Base-by-base conservation (phyloP, 208 protist genomes). In the Sergeia podlipaevii region DNA sequence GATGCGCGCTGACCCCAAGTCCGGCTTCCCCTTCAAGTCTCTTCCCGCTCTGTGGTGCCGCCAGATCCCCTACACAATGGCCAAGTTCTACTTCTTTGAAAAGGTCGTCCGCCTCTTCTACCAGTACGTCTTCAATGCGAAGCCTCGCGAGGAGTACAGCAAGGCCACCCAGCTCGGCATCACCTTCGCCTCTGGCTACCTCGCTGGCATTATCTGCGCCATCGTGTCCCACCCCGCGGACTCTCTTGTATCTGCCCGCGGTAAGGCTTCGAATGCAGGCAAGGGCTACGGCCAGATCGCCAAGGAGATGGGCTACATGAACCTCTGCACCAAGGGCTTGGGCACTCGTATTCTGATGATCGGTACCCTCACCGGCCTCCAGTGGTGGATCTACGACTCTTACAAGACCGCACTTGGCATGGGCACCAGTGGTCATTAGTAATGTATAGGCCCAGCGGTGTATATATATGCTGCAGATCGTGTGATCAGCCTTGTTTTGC, bases 141-240 rank as follows among this genome's bases (percentile, higher is more conserved):
- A 89, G 68, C 86, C 91, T n/a, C 83, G 84, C 47, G 73, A 92
- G 2, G 51, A 80, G 54, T 96, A 96, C 75, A 87, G 58, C 74
- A 97, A 97, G 74, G 60, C 66, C 26, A 82, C 57, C 20, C 85
- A 97, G 66, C 77, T 94, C 28, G 71, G 62, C 53, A 84, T 98
- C 63, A 97, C 86, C 47, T 97, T 98, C 62, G 73, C 73, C 30
- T 93, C 91, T 4, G 97, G 97, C 55, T 97, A 97, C 75, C 88
- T 93, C 58, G 96, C 97, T 27, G 97, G 97, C 76, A 79, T 98
- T 43, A 70, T 96, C 58, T 97, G 89, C 72, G 97, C 90, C 45
- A 89, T 97, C 57, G 91, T 98, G n/a, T 98, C 97, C 11, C 97
- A 98, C 74, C 97, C 97, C 7, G 95, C 95, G 32, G 97, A 98